These are phyloP conservation scores for Symmetrospora coprosmae DNA, from an alignment of 768 basidiomycete species.

Conservation along the genomic window DNA sequence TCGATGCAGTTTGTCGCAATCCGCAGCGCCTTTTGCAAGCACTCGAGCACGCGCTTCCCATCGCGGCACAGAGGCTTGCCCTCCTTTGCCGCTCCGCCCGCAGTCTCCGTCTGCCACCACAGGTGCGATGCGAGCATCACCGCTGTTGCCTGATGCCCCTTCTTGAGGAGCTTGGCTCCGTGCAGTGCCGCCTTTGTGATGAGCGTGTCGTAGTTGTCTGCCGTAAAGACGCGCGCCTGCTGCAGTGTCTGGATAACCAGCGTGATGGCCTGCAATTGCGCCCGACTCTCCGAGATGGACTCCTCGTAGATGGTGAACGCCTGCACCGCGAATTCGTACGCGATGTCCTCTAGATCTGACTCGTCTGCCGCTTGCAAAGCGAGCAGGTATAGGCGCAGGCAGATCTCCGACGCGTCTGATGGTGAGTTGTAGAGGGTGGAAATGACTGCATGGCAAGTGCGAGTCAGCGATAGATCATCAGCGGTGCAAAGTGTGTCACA, in stretches of 20 bases:
- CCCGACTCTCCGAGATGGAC: constrained; percentile 83
- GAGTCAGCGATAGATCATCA: background rate
- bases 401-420: constrained; percentile 71
- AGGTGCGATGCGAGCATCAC: constrained; percentile 89
- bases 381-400: constrained; percentile 84
- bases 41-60: constrained; percentile 93
- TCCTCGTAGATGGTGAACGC: constrained; percentile 67
- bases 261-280: constrained; percentile 93
- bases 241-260: constrained; percentile 83
- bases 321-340: constrained; percentile 95
- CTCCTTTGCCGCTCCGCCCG: constrained; percentile 41
- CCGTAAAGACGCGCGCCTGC: constrained; percentile 74
- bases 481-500: background rate
- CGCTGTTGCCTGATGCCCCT: constrained; percentile 91
- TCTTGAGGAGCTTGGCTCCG: constrained; percentile 88
- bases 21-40: constrained; percentile 85
- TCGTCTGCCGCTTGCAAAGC: constrained; percentile 91
- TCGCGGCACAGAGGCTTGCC: constrained; percentile 48
- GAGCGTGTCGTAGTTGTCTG: constrained; percentile 90
- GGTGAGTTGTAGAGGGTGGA: constrained; percentile 85
- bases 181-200: constrained; percentile 98
- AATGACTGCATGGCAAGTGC: constrained; percentile 42
- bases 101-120: constrained; percentile 81
- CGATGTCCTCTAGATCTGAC: constrained; percentile 84
- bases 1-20: constrained; percentile 95